Base-by-base conservation (phyloP, 2,329 filamentous ascomycete species). In the Sphaerulina populicola region DNA sequence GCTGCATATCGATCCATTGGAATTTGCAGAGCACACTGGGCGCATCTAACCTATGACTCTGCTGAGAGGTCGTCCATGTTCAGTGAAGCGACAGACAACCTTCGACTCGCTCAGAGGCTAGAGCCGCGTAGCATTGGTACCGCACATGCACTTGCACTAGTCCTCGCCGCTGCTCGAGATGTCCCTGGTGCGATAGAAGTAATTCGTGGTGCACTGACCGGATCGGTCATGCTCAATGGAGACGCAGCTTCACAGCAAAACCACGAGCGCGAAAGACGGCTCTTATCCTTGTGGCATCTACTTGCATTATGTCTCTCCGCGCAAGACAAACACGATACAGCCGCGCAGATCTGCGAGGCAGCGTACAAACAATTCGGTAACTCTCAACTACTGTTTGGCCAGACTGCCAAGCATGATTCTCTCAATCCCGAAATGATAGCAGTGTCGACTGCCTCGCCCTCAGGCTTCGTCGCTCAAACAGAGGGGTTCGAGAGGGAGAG, bases 281-380 rank as follows among this genome's bases (percentile, higher is more conserved):
- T 80, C n/a, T 82, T 97, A 21, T 84, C 90, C 2, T 70, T 96
- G 21, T 96, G 93, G 90, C 93, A 98, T 72, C 76, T 98, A 12
- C 76, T 98, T 42, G 84, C 88, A 0, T 75, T 98, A 21, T 75
- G 97, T 18, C 72, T 97, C 29, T 95, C 88, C 58, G 88, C 89
- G 1, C 82, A 86, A 57, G 86, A 94, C 58, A 89, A 96, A 56
- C 94, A 86, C 61, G 73, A 80, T 44, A 85, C 86, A 67, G 90
- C 93, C 1, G 78, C 81, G 27, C 83, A 84, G 62, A 85, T 89
- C 30, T 97, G 90, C 60, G 88, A 94, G 65, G 89, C 88, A 23
- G 90, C 89, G 3, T 86, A 97, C 64, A 89, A 95, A 59, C 88
- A 94, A 64, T 94, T 95, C 62, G 82, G 83, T 47, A 82, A 88